Percentiles rank a stretch among this genome's conserved stretches.
Conservation (phyloP, 257 asterid genomes). For the Forsythia suspensa region DNA sequence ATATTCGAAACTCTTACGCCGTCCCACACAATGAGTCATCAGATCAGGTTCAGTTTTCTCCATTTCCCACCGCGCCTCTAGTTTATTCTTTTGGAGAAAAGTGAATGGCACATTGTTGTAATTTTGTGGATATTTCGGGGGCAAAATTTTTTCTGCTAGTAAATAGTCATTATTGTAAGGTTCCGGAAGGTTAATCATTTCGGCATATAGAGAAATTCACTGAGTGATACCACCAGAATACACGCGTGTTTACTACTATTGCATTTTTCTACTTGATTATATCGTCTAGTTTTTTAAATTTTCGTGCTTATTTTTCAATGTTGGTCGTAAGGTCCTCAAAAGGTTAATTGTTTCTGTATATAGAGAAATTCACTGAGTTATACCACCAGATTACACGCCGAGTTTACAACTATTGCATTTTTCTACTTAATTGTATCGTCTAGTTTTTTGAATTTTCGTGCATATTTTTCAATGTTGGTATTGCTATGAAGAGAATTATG, state of each 20-base stretch:
- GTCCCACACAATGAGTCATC: slow-evolving; percentile 90
- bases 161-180: not conserved
- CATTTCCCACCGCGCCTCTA: not conserved
- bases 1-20: slow-evolving; percentile 84
- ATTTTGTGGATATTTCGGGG: not conserved
- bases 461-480: not conserved
- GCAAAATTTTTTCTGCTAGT: not conserved
- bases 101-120: not conserved
- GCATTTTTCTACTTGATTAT: not conserved
- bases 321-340: not conserved
- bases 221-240: not conserved
- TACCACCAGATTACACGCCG: not conserved
- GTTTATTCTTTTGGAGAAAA: not conserved
- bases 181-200: not conserved
- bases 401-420: not conserved
- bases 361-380: not conserved
- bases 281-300: not conserved
- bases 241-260: not conserved
- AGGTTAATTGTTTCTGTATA: not conserved
- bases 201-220: not conserved
- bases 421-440: not conserved
- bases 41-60: slow-evolving; percentile 63
- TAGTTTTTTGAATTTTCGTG: not conserved
- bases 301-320: not conserved
- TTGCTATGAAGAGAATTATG: not conserved